Conservation (phyloP, 331 rosid species). For the Dryas integrifolia region DNA sequence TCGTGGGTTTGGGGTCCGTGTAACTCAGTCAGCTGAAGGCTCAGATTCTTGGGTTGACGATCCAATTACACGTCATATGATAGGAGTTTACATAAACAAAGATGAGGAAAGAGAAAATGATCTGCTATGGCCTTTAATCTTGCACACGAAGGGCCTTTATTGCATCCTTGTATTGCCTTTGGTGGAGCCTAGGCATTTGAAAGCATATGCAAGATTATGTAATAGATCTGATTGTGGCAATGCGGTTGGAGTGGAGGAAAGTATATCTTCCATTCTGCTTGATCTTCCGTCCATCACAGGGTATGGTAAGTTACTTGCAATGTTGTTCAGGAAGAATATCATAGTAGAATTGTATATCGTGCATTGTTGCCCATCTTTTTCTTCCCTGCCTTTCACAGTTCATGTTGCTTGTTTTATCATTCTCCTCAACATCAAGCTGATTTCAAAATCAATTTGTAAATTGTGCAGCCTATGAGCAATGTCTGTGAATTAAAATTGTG, state of each 20-base stretch:
- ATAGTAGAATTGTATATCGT: not conserved
- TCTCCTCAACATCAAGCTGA: slow-evolving; percentile 4
- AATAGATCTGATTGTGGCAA: slow-evolving; percentile 76
- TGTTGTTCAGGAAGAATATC: slow-evolving; percentile 19
- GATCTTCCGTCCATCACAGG: slow-evolving; percentile 96
- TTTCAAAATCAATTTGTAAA: not conserved
- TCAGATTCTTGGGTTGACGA: slow-evolving; percentile 97
- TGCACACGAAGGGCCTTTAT: slow-evolving; percentile 65
- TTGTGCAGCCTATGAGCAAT: not conserved
- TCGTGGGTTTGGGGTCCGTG: slow-evolving; percentile 72
- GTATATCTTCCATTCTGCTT: slow-evolving; percentile 76
- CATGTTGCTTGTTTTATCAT: not conserved
- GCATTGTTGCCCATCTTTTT: slow-evolving; percentile 8
- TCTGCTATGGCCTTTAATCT: slow-evolving; percentile 78
- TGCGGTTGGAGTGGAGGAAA: slow-evolving; percentile 65
- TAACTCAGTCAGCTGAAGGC: slow-evolving; percentile 61
- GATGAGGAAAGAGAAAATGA: slow-evolving; percentile 45
- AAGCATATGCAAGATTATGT: slow-evolving; percentile 57
- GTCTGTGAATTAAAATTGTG: not conserved
- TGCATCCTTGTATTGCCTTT: slow-evolving; percentile 66
- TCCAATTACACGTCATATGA: slow-evolving; percentile 81
- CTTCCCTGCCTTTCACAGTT: not conserved
- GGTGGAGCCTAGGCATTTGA: slow-evolving; percentile 75
- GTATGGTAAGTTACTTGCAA: slow-evolving; percentile 69
- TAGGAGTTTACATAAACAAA: slow-evolving; percentile 59